These are phyloP conservation scores for Cucurbita moschata DNA, from an alignment of 306 rosid species.

Conservation along the genomic window DNA sequence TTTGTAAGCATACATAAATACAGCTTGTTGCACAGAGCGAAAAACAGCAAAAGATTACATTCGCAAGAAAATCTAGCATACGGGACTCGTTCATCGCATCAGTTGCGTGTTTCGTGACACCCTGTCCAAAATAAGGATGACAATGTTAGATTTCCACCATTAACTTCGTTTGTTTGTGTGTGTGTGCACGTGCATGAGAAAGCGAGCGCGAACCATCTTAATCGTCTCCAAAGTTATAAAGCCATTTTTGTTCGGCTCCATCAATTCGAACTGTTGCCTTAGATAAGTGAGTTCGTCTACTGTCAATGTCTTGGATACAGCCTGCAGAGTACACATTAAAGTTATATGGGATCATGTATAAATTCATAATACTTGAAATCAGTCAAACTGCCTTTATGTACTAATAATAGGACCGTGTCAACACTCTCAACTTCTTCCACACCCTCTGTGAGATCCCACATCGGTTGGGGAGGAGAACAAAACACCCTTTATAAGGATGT, in stretches of 20 bases:
- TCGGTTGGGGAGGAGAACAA: no score
- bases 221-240: slow-evolving; percentile 61
- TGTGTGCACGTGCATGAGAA: neutral
- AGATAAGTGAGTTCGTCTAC: slow-evolving; percentile 77
- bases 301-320: slow-evolving; percentile 83
- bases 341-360: neutral
- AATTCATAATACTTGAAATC: neutral
- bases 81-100: slow-evolving; percentile 95
- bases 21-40: neutral
- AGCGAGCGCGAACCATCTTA: slow-evolving; percentile 34
- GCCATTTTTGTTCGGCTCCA: slow-evolving; percentile 82
- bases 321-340: slow-evolving; percentile 31
- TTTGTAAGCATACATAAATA: neutral
- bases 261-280: slow-evolving; percentile 66
- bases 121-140: slow-evolving; percentile 30
- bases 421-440: neutral
- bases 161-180: neutral
- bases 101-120: slow-evolving; percentile 63
- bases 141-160: neutral
- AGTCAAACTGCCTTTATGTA: neutral
- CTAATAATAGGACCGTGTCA: neutral
- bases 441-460: no score
- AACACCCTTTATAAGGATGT: no score
- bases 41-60: slow-evolving; percentile 25
- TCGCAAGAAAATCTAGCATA: slow-evolving; percentile 55